Percentiles rank a stretch among this genome's conserved stretches.
These are phyloP conservation scores for Aegilops sharonensis DNA, from an alignment of 176 grass and related monocot genomes.

Conservation along the genomic window DNA sequence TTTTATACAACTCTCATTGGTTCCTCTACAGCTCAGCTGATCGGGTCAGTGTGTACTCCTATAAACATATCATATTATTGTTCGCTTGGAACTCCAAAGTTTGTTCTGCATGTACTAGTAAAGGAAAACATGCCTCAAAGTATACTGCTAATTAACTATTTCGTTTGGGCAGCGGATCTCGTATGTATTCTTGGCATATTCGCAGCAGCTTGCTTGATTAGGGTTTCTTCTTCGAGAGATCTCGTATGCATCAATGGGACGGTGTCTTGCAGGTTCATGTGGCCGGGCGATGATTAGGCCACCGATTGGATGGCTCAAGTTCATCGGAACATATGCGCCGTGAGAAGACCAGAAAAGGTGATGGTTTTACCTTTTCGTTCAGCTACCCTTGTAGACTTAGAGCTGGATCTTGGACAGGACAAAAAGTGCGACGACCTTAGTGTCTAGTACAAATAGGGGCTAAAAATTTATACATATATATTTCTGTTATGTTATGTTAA, in stretches of 20 bases:
- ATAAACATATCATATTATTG: neutral
- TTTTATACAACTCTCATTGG: neutral
- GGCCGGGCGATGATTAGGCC: conserved; percentile 11
- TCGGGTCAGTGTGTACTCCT: neutral
- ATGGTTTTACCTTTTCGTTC: neutral
- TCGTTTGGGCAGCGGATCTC: neutral
- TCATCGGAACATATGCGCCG: conserved; percentile 28
- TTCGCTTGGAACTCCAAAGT: conserved; percentile 16
- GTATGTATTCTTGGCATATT: conserved; percentile 31
- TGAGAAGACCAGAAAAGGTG: neutral
- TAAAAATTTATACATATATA: too few relatives aligned
- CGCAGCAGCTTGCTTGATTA: neutral
- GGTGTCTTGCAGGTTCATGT: neutral
- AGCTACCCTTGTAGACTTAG: neutral
- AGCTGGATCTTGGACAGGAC: too few relatives aligned
- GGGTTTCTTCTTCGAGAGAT: neutral
- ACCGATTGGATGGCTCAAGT: conserved; percentile 37
- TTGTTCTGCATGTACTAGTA: neutral
- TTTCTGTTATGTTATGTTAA: too few relatives aligned
- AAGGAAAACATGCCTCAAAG: neutral
- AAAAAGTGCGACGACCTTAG: too few relatives aligned
- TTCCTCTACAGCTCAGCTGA: neutral
- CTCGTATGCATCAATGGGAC: neutral
- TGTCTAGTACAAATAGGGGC: too few relatives aligned
- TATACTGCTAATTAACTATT: neutral